Evolutionary conservation across 2,329 filamentous ascomycete species (phyloP), one percentile per base, ranked within the genome.

Genomic region (Trichoderma oligosporum): DNA sequence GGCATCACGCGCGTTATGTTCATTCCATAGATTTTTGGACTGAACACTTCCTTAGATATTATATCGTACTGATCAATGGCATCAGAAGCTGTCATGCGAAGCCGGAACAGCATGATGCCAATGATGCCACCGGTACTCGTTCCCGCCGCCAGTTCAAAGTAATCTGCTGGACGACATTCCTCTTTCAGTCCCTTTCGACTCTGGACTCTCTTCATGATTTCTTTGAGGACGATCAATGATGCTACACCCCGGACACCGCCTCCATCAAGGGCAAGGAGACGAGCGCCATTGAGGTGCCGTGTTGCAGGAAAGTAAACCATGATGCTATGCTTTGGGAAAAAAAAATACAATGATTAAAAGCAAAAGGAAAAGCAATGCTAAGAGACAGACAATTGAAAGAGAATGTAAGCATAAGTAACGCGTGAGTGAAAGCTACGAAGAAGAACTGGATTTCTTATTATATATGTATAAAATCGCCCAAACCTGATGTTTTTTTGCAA

Each of bases 91-190:
- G 39, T 54, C 51, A 54, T 54, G 51, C 51, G 51, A 44, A 54
- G 51, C 29, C 51, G 51, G 41, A 54, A 54, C 8, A 54, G 51
- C 51, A 54, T 54, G 29, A 54, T 54, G n/a, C 51, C 51, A 22
- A 54, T 54, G 29, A 54, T 54, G 7, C 51, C 51, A 4, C 51
- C 51, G 8, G 51, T 54, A 22, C 51, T 54, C 4, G 51, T 54
- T 9, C 51, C 51, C 2, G 51, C 51, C 7, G 29, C 39, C 20
- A 54, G 29, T 27, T 54, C 51, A n/a, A 54, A 54, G 41, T 45
- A 54, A 18, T 54, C 51, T 25, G 39, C 51, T 7, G 51, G 51
- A 11, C 51, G 51, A 14, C 51, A 54, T 2, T 54, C 51, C 14
- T 55, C 41, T 14, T 55, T 55, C 22, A 55, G 41, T 0, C 41